Percentiles rank a stretch among this genome's conserved stretches.
These are phyloP conservation scores for Sporobolomyces roseus DNA, from an alignment of 768 basidiomycete species.

Conservation along the genomic window DNA sequence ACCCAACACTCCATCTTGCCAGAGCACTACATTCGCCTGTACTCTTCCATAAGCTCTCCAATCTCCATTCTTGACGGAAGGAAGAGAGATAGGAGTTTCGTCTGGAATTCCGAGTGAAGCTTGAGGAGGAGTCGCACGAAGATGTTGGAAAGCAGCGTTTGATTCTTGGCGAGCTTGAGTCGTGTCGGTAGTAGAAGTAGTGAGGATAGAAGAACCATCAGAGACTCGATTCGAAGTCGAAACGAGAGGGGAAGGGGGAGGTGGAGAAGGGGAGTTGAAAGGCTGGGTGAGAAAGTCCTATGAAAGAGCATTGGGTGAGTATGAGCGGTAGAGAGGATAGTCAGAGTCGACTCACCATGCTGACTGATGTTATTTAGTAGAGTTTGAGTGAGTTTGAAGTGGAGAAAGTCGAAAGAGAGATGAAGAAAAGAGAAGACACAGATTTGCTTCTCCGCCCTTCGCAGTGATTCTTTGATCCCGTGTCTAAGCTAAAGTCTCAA, in stretches of 20 bases:
- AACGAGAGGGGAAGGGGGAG: not conserved
- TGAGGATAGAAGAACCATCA: not conserved
- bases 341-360: not conserved
- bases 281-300: conserved; percentile 29
- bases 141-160: not conserved
- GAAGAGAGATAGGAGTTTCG: not conserved
- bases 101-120: not conserved
- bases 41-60: conserved; percentile 25
- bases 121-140: not conserved
- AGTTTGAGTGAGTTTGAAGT: not conserved
- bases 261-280: not conserved
- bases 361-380: not conserved
- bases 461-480: no score
- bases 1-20: conserved; percentile 7
- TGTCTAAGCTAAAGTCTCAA: no score
- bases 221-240: not conserved
- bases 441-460: no score
- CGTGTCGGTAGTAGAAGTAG: not conserved
- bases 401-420: not conserved
- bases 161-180: not conserved
- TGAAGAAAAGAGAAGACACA: not conserved
- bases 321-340: not conserved
- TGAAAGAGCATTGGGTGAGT: not conserved
- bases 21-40: conserved; percentile 12
- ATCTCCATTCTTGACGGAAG: conserved; percentile 18